Base-by-base conservation (phyloP, 352 stramenopile genomes). In the Pythium dissotocum region DNA sequence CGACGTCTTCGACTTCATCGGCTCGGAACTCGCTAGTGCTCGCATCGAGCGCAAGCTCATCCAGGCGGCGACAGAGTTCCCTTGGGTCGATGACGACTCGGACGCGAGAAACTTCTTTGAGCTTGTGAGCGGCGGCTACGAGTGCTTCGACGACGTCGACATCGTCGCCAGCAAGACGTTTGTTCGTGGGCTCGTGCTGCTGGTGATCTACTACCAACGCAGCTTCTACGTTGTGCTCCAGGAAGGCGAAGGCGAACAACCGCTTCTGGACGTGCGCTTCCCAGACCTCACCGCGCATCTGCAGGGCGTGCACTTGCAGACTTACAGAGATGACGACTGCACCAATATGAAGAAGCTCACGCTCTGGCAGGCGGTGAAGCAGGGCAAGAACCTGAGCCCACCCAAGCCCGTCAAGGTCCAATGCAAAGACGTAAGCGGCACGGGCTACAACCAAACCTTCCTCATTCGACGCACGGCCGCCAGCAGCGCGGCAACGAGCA, bases 241-340 rank as follows among this genome's bases (percentile, higher is more conserved):
- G 54, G 87, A 96, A 35, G 89, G 89, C 24, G 82, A 90, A 14
- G 91, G 90, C 35, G 91, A 98, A 67, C 92, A 98, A 68, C 93
- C 94, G 49, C 77, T 99, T 21, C 78, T 98, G 1, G 93, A 99
- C 77, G 90, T 99, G 21, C 90, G 91, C 57, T 98, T 98, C 71
- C 91, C 94, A 0, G 89, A 98, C 72, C 78, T 98, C 24, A 96
- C 87, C 32, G 73, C 83, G 21, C 84, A 97, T 49, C 65, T 97
- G n/a, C 80, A 97, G 67, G 96, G 93, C 32, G 79, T 97, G 5
- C 88, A 97, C 62, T 69, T 99, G 42, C 82, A 87, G 51, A 89
- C 83, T 12, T 95, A 93, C 61, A 73, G 79, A 48, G 83, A 91
- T 16, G 83, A 89, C 55, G 87, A 93, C 54, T 89, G 79, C 62